Conservation (phyloP, 73 alveolate genomes). For the Paramecium bursaria region DNA sequence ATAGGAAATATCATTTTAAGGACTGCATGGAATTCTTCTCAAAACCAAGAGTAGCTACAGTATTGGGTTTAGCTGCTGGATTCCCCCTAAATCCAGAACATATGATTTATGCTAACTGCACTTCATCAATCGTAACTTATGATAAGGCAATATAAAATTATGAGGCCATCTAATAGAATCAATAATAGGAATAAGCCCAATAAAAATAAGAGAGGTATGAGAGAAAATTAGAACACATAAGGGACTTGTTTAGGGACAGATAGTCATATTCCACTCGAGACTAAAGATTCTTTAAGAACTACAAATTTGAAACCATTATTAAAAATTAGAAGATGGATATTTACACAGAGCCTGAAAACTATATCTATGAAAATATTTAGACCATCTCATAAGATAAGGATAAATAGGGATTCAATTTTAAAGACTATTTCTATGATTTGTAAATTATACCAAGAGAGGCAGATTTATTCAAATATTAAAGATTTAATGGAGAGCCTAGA, state of each 20-base stretch:
- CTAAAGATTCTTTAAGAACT: neutral
- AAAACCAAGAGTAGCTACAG: constrained; percentile 11
- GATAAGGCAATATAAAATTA: neutral
- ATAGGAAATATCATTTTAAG: constrained; percentile 35
- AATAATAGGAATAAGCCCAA: neutral
- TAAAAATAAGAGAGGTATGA: neutral
- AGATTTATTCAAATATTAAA: no score
- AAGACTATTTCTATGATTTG: constrained; percentile 41
- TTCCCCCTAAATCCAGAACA: constrained; percentile 5
- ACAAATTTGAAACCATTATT: neutral
- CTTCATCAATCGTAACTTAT: neutral
- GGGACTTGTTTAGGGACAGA: neutral
- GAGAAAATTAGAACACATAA: neutral
- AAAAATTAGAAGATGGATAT: constrained; percentile 1
- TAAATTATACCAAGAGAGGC: neutral
- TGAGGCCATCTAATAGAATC: neutral
- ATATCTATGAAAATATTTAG: neutral
- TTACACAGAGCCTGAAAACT: constrained; percentile 49
- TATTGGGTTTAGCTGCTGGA: constrained; percentile 41
- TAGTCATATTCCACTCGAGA: neutral
- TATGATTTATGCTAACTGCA: constrained; percentile 40
- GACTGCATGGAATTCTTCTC: constrained; percentile 10
- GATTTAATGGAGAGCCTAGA: no score
- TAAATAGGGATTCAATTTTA: constrained; percentile 31
- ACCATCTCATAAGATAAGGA: neutral